Evolutionary conservation across 2,329 filamentous ascomycete genomes (phyloP).

Genomic region (Parastagonospora avenae): DNA sequence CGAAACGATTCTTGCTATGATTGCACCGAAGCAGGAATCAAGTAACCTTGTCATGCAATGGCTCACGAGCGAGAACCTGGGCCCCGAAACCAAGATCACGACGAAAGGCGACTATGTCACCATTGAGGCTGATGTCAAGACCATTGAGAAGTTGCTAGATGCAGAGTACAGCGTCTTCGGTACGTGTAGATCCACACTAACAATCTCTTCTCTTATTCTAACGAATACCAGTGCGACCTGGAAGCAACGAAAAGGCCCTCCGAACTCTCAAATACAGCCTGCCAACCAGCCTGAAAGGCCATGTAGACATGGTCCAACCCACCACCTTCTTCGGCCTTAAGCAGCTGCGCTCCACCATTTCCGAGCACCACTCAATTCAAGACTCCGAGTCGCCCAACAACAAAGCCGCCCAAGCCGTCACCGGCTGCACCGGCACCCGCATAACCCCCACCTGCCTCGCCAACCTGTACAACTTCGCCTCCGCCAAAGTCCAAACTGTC

Average conservation of each 20-base stretch:
- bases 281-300: conserved; percentile 36
- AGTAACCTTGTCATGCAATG: conserved; percentile 57
- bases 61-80: conserved; percentile 54
- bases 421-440: conserved; percentile 18
- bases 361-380: conserved; percentile 16
- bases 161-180: conserved; percentile 52
- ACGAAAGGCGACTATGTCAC: conserved; percentile 61
- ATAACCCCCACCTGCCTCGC: conserved; percentile 26
- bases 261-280: conserved; percentile 25
- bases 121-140: conserved; percentile 53
- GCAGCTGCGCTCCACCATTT: conserved; percentile 22
- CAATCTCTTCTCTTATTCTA: neutral
- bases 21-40: conserved; percentile 57
- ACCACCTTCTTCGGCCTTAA: conserved; percentile 50
- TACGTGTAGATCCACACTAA: neutral
- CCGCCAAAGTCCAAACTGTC: conserved; percentile 15
- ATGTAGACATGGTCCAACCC: conserved; percentile 56
- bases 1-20: conserved; percentile 55
- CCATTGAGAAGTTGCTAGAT: conserved; percentile 56
- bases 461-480: conserved; percentile 27
- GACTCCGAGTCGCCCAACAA: conserved; percentile 10
- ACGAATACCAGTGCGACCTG: conserved; percentile 9
- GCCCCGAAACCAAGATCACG: conserved; percentile 49
- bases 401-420: conserved; percentile 14
- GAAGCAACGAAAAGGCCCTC: conserved; percentile 14